phyloP scores from a whole-genome alignment of 768 basidiomycete species.

The Auricularia sp. region DNA sequence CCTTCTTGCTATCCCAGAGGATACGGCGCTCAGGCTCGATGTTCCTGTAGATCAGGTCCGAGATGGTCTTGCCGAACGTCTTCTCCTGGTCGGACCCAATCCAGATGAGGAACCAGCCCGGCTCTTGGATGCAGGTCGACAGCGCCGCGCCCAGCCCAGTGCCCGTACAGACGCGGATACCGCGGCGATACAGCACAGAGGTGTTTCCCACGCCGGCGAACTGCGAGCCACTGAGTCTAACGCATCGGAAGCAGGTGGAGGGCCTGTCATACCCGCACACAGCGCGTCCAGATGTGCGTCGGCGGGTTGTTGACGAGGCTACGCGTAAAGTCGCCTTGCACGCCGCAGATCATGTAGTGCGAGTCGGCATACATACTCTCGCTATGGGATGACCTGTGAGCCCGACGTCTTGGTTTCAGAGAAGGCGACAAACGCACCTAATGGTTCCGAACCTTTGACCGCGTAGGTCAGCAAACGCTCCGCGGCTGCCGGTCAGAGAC shows the following conservation, averaged over 20 bases:
- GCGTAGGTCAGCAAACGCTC: neutral
- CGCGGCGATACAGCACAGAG: conserved; percentile 10
- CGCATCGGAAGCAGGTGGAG: neutral
- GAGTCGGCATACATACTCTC: conserved; percentile 10
- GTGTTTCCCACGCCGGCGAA: conserved; percentile 13
- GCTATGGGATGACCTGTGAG: conserved; percentile 4
- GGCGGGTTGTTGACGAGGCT: conserved; percentile 12
- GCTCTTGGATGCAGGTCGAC: conserved; percentile 13
- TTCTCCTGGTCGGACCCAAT: conserved; percentile 12
- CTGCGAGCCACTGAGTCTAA: neutral
- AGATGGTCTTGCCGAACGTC: conserved; percentile 14
- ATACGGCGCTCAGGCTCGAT: conserved; percentile 13
- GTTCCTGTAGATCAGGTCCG: conserved; percentile 10
- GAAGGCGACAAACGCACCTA: conserved; percentile 36
- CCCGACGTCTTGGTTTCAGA: neutral
- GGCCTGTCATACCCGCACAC: conserved; percentile 9
- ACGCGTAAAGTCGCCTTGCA: conserved; percentile 14
- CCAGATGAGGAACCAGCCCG: conserved; percentile 16
- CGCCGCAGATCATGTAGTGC: conserved; percentile 16
- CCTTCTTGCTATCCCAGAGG: conserved; percentile 14
- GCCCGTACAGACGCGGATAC: conserved; percentile 14
- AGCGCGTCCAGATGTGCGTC: conserved; percentile 13
- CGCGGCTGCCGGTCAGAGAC: neutral
- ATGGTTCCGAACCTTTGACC: conserved; percentile 13
- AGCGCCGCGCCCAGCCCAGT: conserved; percentile 14